Base-by-base conservation (phyloP, 805 yeast genomes). In the Candida glaebosa region DNA sequence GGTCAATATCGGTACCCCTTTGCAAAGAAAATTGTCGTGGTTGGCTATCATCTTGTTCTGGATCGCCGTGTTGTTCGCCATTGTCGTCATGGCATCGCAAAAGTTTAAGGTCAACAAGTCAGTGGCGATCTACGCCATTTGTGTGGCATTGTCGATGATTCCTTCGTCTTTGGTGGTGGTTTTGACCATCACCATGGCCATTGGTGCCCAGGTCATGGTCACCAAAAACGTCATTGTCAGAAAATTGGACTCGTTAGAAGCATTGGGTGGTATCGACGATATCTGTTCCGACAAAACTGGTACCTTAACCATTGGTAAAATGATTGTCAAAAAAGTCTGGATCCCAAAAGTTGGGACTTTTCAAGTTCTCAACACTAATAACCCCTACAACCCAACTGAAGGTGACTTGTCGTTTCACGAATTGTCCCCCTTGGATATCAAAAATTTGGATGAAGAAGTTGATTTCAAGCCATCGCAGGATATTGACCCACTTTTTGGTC, bases 91-190 rank as follows among this genome's bases (percentile, higher is more conserved):
- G 95, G 95, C 82, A 2, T 79, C 93, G 7, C 95, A 87, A 62
- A 75, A 75, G 45, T 81, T 87, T 61, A 54, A 67, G 9, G 95
- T 87, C n/a, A 81, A 78, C 49, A 77, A 73, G 42, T 88, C 87
- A 51, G 93, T 87, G 28, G 95, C 95, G 10, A 81, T 87, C 37
- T 87, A 87, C 57, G 96, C 96, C 18, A 82, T 88, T 54, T 87
- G 95, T 65, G 90, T 85, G 37, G 86, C 85, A 0, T 66, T 84
- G 37, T 79, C 90, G 4, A 85, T 85, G 88, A 84, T 84, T 49
- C 93, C 93, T 2, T 84, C 89, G 2, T 81, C 90, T 0, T 70
- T 84, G 52, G 82, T 84, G 46, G 93, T 84, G 17, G 93, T 84
- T 18, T 71, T 84, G 45, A 84, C 93, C n/a, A 84, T 85, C 48